Base-by-base conservation (phyloP, 495 filamentous ascomycete genomes). In the Talaromyces adpressus region DNA sequence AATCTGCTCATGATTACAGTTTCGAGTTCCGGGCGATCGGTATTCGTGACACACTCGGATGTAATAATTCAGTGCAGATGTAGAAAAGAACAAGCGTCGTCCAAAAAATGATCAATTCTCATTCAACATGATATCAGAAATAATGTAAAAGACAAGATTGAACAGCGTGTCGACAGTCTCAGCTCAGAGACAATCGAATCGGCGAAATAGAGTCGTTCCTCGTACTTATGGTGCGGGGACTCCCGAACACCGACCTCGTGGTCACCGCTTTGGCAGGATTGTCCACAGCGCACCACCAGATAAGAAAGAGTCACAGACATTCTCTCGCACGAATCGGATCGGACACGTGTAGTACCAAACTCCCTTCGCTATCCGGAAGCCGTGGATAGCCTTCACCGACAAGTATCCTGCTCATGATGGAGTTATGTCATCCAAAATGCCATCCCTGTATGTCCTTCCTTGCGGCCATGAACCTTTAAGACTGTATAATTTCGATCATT, bases 1-100 rank as follows among this genome's bases (percentile, higher is more conserved):
- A 49, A 18, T 34, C 60, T 51, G 60, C 60, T 62, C 60, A 62
- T 62, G n/a, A 16, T 18, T 20, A 20, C 32, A 16, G 39, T 16
- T 9, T 45, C n/a, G 58, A 20, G 23, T 25, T 8, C 20, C 16
- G 18, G 58, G 12, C 22, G 58, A 49, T 49, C n/a, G n/a, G 7
- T 16, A 41, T 9, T 41, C 45, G 45, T 49, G 45, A 20, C 18
- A 1, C 2, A 9, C 18, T 20, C n/a, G 3, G 22, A 29, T 22
- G 23, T 0, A 56, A 29, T 29, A 16, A 56, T 7, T 9, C 49
- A 53, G 14, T 8, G 18, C 27, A 56, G n/a, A 56, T 8, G 18
- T 53, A 56, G n/a, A 56, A 56, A 22, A 49, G 0, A 20, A 20
- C n/a, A 49, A 49, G 45, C 4, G 39, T 45, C 39, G 39, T 18